Evolutionary conservation across 306 rosid species (phyloP), one percentile per base, ranked within the genome.

Genomic region (Malus sieversii): DNA sequence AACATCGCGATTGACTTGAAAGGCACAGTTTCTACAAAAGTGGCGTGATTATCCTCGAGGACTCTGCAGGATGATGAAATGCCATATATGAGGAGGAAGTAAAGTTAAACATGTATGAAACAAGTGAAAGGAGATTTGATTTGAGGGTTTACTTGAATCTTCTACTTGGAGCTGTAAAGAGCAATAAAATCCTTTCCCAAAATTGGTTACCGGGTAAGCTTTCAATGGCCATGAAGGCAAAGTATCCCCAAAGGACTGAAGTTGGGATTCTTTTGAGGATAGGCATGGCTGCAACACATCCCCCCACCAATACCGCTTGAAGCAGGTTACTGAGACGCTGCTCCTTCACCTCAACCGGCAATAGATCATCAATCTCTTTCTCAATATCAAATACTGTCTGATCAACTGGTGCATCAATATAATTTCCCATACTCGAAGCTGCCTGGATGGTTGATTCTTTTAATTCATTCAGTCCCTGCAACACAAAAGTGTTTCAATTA

Each of bases 191-290:
- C 83, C 99, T 89, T 80, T 96, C 99, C 99, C 99, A 96, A 81
- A 92, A 96, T 77, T 96, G 99, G 77, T 96, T 96, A 63, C 99
- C 99, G 0, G 99, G 99, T 77, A 96, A 86, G 83, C 97, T 96
- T 81, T 96, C 99, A 51, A 96, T 96, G 4, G 99, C 99, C 99
- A 96, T 96, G 85, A 86, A 96, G 53, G 99, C 99, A 61, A 96
- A 96, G 84, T 96, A 96, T 42, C 99, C 99, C 99, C 99, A 96
- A 6, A 96, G 96, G 76, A 96, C 98, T n/a, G 99, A 90, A 40
- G 99, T 96, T 19, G 99, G 99, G 22, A 96, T 96, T 87, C 20
- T 92, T 83, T 96, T 96, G 48, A 96, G 87, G 72, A 96, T 4
- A 25, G 99, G 99, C 99, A 96, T 96, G 82, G 99, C 99, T 42